These are phyloP conservation scores for Pseudodiploospora longispora DNA, from an alignment of 2,329 filamentous ascomycete species.

Conservation along the genomic window DNA sequence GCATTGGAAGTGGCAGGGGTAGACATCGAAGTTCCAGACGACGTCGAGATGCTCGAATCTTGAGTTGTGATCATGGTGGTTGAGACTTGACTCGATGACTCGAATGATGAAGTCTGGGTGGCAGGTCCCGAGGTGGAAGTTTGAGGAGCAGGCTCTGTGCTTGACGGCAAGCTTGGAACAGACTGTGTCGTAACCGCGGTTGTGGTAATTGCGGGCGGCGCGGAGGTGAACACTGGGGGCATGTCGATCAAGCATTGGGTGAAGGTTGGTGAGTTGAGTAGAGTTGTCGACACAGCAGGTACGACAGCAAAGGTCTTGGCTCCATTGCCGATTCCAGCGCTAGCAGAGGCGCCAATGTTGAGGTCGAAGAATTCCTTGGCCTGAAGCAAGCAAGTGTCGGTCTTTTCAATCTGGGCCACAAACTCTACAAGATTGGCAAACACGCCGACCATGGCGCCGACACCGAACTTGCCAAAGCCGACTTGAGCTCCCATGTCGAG, in stretches of 20 bases:
- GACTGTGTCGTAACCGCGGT: neutral
- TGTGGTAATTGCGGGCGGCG: neutral
- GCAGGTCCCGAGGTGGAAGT: neutral
- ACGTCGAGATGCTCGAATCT: neutral
- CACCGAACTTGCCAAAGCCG: slow-evolving; percentile 23
- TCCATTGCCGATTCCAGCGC: slow-evolving; percentile 26
- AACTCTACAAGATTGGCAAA: slow-evolving; percentile 45
- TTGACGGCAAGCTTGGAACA: neutral
- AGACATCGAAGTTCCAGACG: neutral
- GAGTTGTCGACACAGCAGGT: slow-evolving; percentile 30
- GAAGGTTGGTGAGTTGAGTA: slow-evolving; percentile 26
- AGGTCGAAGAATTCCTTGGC: slow-evolving; percentile 15
- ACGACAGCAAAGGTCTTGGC: slow-evolving; percentile 25
- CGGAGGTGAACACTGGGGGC: neutral
- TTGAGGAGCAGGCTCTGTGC: neutral
- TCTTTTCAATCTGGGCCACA: slow-evolving; percentile 28
- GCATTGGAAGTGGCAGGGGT: neutral
- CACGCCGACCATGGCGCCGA: slow-evolving; percentile 33
- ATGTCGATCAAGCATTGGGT: slow-evolving; percentile 26
- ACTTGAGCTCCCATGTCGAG: slow-evolving; percentile 33
- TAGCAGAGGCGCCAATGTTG: slow-evolving; percentile 29
- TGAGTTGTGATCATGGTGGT: neutral
- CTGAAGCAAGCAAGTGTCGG: slow-evolving; percentile 24
- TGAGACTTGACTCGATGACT: neutral
- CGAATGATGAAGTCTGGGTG: neutral